Percentiles rank a stretch among this genome's conserved stretches.
These are phyloP conservation scores for Boletus albobrunnescens DNA, from an alignment of 1,284 basidiomycete species.

Conservation along the genomic window DNA sequence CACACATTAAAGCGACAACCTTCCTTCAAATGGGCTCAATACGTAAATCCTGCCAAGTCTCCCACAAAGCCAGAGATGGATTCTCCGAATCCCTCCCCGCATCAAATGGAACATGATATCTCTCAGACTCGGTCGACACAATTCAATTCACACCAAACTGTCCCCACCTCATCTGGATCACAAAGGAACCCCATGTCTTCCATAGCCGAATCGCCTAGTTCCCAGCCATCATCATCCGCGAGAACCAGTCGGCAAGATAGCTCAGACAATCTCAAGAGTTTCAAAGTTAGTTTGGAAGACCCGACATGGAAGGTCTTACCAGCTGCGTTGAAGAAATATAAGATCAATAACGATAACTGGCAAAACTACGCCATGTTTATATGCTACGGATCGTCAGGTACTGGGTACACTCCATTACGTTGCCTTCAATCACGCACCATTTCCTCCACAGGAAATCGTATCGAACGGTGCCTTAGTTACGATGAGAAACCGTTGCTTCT, in stretches of 20 bases:
- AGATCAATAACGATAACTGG: slow-evolving; percentile 98
- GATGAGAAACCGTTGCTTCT: slow-evolving; percentile 97
- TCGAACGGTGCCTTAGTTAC: slow-evolving; percentile 93
- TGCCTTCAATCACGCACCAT: neutral
- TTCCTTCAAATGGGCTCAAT: slow-evolving; percentile 81
- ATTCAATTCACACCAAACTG: slow-evolving; percentile 25
- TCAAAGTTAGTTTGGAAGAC: slow-evolving; percentile 91
- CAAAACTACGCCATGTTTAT: slow-evolving; percentile 99
- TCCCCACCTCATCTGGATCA: slow-evolving; percentile 13
- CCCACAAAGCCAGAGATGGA: slow-evolving; percentile 72
- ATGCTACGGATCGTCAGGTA: slow-evolving; percentile 89
- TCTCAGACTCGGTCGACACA: slow-evolving; percentile 35
- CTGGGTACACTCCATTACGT: slow-evolving; percentile 19
- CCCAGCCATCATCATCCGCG: slow-evolving; percentile 27
- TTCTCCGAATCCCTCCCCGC: slow-evolving; percentile 74
- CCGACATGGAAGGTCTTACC: slow-evolving; percentile 98
- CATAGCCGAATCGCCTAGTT: slow-evolving; percentile 34
- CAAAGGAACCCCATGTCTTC: slow-evolving; percentile 32
- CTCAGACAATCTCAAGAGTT: slow-evolving; percentile 77
- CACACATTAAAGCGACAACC: slow-evolving; percentile 60
- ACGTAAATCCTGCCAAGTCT: slow-evolving; percentile 65
- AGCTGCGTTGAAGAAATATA: slow-evolving; percentile 97
- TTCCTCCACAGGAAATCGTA: slow-evolving; percentile 54
- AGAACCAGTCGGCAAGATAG: slow-evolving; percentile 59
- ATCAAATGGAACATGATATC: slow-evolving; percentile 66